Evolutionary conservation across 805 yeast genomes (phyloP).

Genomic region (Wickerhamomyces ciferrii): DNA sequence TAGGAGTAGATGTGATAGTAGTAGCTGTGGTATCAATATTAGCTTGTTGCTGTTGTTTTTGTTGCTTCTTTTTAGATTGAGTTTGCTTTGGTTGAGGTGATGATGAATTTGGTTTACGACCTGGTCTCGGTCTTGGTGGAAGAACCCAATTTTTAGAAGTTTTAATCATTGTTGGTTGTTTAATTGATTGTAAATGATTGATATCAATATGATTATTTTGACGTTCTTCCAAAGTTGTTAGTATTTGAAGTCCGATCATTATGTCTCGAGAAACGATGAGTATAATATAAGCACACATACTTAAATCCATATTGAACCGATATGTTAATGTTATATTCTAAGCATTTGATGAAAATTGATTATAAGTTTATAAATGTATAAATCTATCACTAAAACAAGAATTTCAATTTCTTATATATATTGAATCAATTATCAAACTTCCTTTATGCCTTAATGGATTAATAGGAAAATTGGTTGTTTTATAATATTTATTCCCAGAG

Average conservation of each 20-base stretch:
- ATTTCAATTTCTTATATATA: background rate
- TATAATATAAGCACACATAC: too few relatives aligned
- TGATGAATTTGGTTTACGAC: conserved; percentile 51
- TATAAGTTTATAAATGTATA: background rate
- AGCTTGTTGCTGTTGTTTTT: conserved; percentile 1
- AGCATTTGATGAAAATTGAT: background rate
- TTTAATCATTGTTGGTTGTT: conserved; percentile 28
- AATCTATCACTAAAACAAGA: too few relatives aligned
- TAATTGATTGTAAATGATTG: conserved; percentile 9
- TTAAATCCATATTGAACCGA: background rate
- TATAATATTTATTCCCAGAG: background rate
- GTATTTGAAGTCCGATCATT: background rate
- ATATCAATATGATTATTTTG: conserved; percentile 17
- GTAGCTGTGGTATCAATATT: background rate
- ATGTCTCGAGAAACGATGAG: background rate
- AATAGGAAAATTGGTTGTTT: background rate
- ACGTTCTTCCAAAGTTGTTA: conserved; percentile 3
- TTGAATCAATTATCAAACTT: background rate
- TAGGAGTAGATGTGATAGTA: background rate
- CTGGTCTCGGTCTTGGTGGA: conserved; percentile 82
- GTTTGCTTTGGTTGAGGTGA: conserved; percentile 6
- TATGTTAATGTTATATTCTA: background rate
- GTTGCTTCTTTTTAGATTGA: conserved; percentile 5
- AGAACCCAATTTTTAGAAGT: conserved; percentile 80
- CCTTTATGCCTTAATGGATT: background rate